These are phyloP conservation scores for Trichoderma sp. DNA, from an alignment of 2,329 filamentous ascomycete species.

Conservation along the genomic window DNA sequence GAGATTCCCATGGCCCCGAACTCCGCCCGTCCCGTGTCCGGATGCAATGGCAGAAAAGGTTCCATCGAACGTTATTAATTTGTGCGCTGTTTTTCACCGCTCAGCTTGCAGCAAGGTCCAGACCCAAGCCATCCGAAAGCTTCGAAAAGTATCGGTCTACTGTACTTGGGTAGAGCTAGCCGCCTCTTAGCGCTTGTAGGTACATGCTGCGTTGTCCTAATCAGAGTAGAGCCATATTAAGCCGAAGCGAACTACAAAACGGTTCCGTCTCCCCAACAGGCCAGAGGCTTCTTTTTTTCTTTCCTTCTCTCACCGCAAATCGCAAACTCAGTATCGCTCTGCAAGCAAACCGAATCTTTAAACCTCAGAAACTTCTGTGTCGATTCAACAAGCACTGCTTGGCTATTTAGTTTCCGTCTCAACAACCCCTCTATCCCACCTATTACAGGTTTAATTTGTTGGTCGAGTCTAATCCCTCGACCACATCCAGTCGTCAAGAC, in stretches of 20 bases:
- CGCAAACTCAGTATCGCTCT: not conserved
- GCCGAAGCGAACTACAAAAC: slow-evolving; percentile 15
- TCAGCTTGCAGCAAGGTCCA: not conserved
- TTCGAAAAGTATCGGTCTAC: slow-evolving; percentile 1
- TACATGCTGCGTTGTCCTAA: slow-evolving; percentile 1
- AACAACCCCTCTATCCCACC: slow-evolving; percentile 20
- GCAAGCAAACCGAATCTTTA: slow-evolving; percentile 9
- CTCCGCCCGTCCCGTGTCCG: slow-evolving; percentile 14
- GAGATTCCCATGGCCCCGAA: slow-evolving; percentile 10
- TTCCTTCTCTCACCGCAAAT: slow-evolving; percentile 10
- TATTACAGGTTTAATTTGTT: slow-evolving; percentile 28
- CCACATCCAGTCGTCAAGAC: slow-evolving; percentile 76
- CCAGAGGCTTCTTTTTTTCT: not conserved
- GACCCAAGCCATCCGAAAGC: slow-evolving; percentile 17
- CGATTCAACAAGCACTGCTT: not conserved
- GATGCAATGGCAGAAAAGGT: not conserved
- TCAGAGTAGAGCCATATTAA: not conserved
- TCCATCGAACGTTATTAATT: not conserved
- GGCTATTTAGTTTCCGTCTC: not conserved
- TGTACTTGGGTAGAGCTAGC: slow-evolving; percentile 8
- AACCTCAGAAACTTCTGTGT: not conserved
- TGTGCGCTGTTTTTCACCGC: slow-evolving; percentile 26
- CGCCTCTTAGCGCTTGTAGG: slow-evolving; percentile 15
- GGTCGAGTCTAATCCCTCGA: slow-evolving; percentile 60
- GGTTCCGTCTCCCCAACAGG: slow-evolving; percentile 2